Conservation (phyloP, 2,329 filamentous ascomycete species). For the Fusarium brevicatenulatum region DNA sequence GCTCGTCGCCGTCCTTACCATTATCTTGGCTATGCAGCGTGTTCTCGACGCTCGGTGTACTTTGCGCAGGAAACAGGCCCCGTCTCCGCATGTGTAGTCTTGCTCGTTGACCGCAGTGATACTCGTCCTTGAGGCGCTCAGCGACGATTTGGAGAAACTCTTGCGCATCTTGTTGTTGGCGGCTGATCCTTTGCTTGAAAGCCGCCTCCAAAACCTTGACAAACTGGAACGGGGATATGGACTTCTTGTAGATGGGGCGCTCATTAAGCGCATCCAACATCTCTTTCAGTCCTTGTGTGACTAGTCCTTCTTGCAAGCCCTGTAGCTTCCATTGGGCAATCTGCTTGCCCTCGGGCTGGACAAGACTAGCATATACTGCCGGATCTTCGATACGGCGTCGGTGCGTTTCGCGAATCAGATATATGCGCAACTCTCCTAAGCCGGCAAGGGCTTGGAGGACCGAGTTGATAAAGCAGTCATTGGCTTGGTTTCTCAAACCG, state of each 20-base stretch:
- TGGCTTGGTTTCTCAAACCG: constrained; percentile 88
- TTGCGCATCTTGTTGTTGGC: constrained; percentile 96
- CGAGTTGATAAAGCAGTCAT: constrained; percentile 97
- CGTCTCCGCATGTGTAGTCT: constrained; percentile 64
- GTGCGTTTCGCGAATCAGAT: constrained; percentile 92
- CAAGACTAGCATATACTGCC: constrained; percentile 76
- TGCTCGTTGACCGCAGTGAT: constrained; percentile 83
- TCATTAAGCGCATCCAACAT: constrained; percentile 94
- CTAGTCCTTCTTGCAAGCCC: constrained; percentile 80
- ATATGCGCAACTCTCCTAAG: constrained; percentile 86
- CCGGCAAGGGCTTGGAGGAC: constrained; percentile 93
- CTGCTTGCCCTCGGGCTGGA: constrained; percentile 56
- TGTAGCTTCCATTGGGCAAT: constrained; percentile 70
- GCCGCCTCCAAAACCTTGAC: constrained; percentile 84
- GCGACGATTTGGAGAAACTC: constrained; percentile 96
- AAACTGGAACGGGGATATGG: constrained; percentile 87
- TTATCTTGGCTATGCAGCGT: constrained; percentile 38
- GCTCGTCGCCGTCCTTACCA: constrained; percentile 20
- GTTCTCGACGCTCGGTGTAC: constrained; percentile 18
- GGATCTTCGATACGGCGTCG: constrained; percentile 81
- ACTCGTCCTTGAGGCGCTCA: constrained; percentile 92
- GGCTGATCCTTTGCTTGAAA: constrained; percentile 89
- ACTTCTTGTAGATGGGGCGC: constrained; percentile 91
- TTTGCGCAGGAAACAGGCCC: constrained; percentile 28
- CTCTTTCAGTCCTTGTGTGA: constrained; percentile 89